Evolutionary conservation across 371 early-diverging fungal genomes (phyloP).

Genomic region (Gilbertella persicaria): DNA sequence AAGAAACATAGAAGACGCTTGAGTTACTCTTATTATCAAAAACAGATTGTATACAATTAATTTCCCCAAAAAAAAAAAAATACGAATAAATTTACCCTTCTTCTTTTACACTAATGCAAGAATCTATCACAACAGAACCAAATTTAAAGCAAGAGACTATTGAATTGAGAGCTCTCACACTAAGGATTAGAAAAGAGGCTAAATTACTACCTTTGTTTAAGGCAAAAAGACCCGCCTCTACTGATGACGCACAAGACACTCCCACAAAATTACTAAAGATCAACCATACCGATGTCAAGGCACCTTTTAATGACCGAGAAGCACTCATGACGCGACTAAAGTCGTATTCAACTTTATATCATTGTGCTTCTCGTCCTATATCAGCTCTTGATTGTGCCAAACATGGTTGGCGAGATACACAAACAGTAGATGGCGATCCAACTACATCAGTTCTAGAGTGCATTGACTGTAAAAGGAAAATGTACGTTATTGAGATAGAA

Average conservation of each 20-base stretch:
- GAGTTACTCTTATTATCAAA: too few species aligned
- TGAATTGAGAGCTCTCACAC: background rate
- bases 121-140: too few species aligned
- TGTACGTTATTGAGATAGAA: background rate
- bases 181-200: background rate
- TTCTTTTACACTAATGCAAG: too few species aligned
- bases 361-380: background rate
- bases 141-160: background rate
- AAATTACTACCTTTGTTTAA: background rate
- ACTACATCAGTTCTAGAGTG: background rate
- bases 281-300: too few species aligned
- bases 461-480: background rate
- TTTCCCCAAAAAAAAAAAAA: too few species aligned
- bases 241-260: background rate
- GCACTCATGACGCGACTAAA: background rate
- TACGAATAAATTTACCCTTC: too few species aligned
- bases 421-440: background rate
- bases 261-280: background rate
- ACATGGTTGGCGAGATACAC: background rate
- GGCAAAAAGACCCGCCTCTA: background rate
- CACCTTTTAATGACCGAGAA: background rate
- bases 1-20: too few species aligned
- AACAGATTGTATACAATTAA: too few species aligned
- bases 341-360: background rate
- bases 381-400: background rate